Evolutionary conservation across 345 rosid species (phyloP).

Genomic region (Odontarrhena argentea): DNA sequence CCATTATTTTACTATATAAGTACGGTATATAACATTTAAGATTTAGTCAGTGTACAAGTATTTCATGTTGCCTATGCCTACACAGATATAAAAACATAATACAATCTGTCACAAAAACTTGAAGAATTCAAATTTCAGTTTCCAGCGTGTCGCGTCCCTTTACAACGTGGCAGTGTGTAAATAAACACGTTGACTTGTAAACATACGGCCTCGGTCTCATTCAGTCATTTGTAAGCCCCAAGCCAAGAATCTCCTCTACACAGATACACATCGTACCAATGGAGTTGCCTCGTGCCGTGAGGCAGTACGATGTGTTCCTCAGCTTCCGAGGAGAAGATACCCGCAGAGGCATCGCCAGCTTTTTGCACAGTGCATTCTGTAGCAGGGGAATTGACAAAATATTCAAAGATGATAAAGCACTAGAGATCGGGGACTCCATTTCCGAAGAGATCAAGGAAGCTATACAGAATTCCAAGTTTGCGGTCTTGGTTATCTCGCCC

Average conservation of each 20-base stretch:
- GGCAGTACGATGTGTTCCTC: constrained; percentile 34
- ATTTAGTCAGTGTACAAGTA: too few relatives aligned
- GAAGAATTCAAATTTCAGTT: constrained; percentile 8
- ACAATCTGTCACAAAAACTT: constrained; percentile 14
- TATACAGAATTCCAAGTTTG: constrained; percentile 20
- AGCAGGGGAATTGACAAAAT: background rate
- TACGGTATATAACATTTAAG: too few relatives aligned
- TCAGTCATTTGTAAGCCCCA: background rate
- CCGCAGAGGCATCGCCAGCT: constrained; percentile 30
- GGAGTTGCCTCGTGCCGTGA: background rate
- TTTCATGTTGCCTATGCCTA: too few relatives aligned
- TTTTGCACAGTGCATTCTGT: constrained; percentile 8
- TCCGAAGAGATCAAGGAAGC: constrained; percentile 20
- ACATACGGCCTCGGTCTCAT: too few relatives aligned
- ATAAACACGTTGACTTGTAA: constrained; percentile 7
- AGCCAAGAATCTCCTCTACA: background rate
- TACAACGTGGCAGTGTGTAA: background rate
- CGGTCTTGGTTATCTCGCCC: background rate
- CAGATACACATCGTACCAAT: background rate
- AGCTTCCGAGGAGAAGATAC: constrained; percentile 42
- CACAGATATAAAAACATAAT: background rate
- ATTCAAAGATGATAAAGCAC: constrained; percentile 28
- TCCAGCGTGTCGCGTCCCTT: constrained; percentile 23
- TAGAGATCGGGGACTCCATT: constrained; percentile 24
- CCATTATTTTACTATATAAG: too few relatives aligned